phyloP scores from a whole-genome alignment of 306 rosid genomes.

The Rosa chinensis region DNA sequence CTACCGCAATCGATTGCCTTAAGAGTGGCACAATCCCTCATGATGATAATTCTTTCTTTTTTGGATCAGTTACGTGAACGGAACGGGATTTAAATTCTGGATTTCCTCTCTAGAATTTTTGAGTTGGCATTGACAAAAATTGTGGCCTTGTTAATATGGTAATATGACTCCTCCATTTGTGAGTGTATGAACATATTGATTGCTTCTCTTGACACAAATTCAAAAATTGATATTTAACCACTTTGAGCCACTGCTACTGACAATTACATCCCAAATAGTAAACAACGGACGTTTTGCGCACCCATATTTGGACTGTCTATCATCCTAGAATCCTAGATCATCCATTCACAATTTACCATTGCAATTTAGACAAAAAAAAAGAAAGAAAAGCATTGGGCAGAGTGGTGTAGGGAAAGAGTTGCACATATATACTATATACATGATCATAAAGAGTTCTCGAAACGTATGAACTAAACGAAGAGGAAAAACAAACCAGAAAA shows the following conservation, averaged over 20 bases:
- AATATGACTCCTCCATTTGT: no score
- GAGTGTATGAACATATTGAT: no score
- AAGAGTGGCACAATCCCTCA: conserved; percentile 48
- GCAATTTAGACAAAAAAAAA: background rate
- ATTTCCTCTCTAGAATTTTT: background rate
- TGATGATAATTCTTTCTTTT: conserved; percentile 34
- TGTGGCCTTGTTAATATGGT: no score
- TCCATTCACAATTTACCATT: background rate
- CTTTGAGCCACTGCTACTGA: background rate
- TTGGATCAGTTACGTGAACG: background rate
- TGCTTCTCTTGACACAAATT: background rate
- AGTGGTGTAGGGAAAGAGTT: background rate
- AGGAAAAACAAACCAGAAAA: background rate
- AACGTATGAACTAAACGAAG: background rate
- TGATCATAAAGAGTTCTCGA: background rate
- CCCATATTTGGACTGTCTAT: background rate
- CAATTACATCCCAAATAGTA: background rate
- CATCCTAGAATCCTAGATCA: background rate
- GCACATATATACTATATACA: background rate
- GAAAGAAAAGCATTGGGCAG: background rate
- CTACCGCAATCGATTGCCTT: conserved; percentile 50
- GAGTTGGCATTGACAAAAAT: no score
- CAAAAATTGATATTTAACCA: no score
- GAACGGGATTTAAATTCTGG: background rate
- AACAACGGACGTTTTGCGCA: background rate